Evolutionary conservation across 1,284 basidiomycete species (phyloP), one percentile per base, ranked within the genome.

Genomic region (Mycosarcoma mackinlayi): DNA sequence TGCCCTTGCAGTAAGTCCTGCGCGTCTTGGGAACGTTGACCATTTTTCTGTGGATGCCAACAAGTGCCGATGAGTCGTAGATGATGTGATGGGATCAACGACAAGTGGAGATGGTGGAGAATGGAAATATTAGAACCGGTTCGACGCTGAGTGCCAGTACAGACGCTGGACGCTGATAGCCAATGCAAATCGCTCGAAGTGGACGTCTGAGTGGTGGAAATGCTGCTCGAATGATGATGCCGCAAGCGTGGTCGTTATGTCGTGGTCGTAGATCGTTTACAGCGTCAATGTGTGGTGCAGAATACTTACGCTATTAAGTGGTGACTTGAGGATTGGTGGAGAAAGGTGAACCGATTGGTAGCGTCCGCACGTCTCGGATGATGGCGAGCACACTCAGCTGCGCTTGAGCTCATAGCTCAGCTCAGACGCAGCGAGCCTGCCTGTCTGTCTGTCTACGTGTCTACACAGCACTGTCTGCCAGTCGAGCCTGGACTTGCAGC

Each of bases 1-100:
- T 98, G 85, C 92, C 92, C 88, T 97, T 96, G 92, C 95, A 98
- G 88, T 90, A 94, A 91, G 84, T 83, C 67, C 84, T 83, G 59
- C 85, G 83, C 54, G 84, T 85, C 79, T 84, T 84, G 56, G 83
- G 83, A 73, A 84, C 81, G 81, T 83, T 83, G 77, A 82, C 82
- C 82, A 79, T 79, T 62, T 72, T 76, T 62, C 59, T 64, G 47
- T 48, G 23, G 25, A 34, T 28, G 7, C 24, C 28, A 10, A 5
- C 13, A 28, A 48, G n/a, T 8, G 35, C 6, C 19, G 34, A 18
- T 35, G 34, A 7, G 16, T 7, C 7, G n/a, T 4, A 2, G 44
- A 27, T 21, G 30, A 9, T 44, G 18, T 30, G 37, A 31, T 52
- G 48, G 39, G 30, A 37, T 10, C 27, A 30, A 38, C 24, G 61